These are phyloP conservation scores for Scopulariopsis brevicaulis DNA, from an alignment of 2,329 filamentous ascomycete genomes.

Conservation along the genomic window DNA sequence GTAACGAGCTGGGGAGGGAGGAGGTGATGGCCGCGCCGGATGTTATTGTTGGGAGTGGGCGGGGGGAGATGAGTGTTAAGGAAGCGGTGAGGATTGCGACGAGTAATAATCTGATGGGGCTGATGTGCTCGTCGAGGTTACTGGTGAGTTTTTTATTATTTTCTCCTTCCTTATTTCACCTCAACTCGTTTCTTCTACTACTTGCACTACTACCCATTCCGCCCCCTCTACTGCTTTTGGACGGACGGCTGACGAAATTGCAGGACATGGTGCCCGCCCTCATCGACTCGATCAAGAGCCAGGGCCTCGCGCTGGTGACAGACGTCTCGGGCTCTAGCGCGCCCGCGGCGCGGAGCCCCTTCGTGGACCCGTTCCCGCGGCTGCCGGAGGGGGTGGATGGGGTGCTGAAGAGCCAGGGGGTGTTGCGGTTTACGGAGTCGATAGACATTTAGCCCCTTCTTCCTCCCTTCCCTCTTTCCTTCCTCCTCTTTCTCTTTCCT, in stretches of 20 bases:
- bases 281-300: constrained; percentile 86
- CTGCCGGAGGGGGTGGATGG: constrained; percentile 80
- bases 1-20: constrained; percentile 75
- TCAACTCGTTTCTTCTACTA: not conserved
- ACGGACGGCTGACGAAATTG: not conserved
- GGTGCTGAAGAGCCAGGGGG: constrained; percentile 71
- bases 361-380: constrained; percentile 34
- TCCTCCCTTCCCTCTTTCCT: not conserved
- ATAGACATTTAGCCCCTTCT: constrained; percentile 54
- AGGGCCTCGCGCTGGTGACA: constrained; percentile 82
- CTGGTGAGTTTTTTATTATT: constrained; percentile 51
- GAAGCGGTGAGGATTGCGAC: constrained; percentile 88
- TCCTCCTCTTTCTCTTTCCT: not conserved
- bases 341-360: constrained; percentile 22
- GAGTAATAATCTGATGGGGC: constrained; percentile 95
- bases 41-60: constrained; percentile 44
- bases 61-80: constrained; percentile 77
- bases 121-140: constrained; percentile 80
- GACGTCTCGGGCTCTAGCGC: constrained; percentile 53
- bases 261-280: constrained; percentile 89
- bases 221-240: too few species aligned
- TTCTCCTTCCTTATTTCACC: not conserved
- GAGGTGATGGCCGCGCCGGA: constrained; percentile 26
- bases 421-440: constrained; percentile 85
- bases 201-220: too few species aligned